Base-by-base conservation (phyloP, 805 yeast species). In the Wickerhamia fluorescens region DNA sequence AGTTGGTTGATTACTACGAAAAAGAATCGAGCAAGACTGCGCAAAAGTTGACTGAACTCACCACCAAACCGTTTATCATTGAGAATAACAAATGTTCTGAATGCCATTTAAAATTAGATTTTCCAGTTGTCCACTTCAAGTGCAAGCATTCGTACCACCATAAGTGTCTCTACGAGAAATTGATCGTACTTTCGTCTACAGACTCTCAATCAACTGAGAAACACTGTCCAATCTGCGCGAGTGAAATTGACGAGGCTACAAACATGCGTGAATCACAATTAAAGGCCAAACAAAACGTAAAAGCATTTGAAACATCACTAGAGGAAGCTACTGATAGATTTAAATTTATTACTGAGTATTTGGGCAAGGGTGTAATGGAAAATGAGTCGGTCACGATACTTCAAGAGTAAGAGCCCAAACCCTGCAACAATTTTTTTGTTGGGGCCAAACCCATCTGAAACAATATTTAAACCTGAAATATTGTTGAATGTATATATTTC, bases 81-180 rank as follows among this genome's bases (percentile, higher is more conserved):
- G 85, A 78, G 42, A 71, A 73, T 37, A 66, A 75, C 16, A 63
- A 62, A 20, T 88, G 96, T 46, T 59, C 73, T 9, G 65, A 73
- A 11, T 88, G 96, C 48, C 61, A 70, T 7, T 58, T 68, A 24
- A 66, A 71, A 8, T 56, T 89, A 13, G 94, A 84, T 34, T 65
- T 78, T 23, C 96, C 97, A 0, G 69, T 79, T 3, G 72, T 83
- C 1, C 94, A 84, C 44, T 92, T 89, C 60, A 72, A 75, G 38
- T 92, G 98, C 58, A 68, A 69, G 17, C 98, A 92, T 46, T 75
- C 92, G 3, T 87, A 74, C 47, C 97, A 92, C 47, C 83, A 80
- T 41, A 63, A 80, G 24, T 92, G 98, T 48, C 54, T 86, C 15
- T 66, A 65, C 28, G 76, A 75, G 24, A 71, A 63, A 21, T 53